A percentile compares a stretch with the other conserved stretches of the same genome.
Conservation (phyloP, 768 basidiomycete species). For the Austroboletus festivus region DNA sequence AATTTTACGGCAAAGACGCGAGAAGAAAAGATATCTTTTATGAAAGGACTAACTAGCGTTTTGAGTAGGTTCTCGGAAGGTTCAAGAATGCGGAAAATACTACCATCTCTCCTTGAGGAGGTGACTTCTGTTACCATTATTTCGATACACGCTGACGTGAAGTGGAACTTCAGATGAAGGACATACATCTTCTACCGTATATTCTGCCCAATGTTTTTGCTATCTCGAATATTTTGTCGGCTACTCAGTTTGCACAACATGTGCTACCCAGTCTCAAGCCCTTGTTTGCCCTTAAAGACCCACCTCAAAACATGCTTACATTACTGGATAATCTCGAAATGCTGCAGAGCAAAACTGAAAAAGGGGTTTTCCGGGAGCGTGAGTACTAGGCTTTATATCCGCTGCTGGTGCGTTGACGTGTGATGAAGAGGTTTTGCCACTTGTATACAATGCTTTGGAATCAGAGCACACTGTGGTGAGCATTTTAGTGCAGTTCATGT, state of each 20-base stretch:
- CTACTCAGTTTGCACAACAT: constrained; percentile 72
- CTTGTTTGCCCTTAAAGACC: constrained; percentile 86
- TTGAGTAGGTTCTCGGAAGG: constrained; percentile 86
- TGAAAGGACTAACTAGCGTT: constrained; percentile 83
- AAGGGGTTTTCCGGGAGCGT: constrained; percentile 86
- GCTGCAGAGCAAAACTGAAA: constrained; percentile 87
- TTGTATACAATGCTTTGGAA: constrained; percentile 94
- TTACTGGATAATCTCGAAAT: constrained; percentile 85
- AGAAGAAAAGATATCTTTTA: constrained; percentile 95
- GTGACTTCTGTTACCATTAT: constrained; percentile 36
- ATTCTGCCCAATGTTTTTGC: constrained; percentile 94
- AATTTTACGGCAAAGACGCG: constrained; percentile 91
- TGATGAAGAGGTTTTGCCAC: constrained; percentile 80
- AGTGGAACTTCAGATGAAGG: constrained; percentile 71
- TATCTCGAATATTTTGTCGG: constrained; percentile 75
- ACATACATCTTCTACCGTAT: constrained; percentile 87
- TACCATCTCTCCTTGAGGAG: constrained; percentile 92
- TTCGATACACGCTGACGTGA: constrained; percentile 4
- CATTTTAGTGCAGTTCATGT: constrained; percentile 1
- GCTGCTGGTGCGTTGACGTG: constrained; percentile 2
- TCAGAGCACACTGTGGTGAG: constrained; percentile 85
- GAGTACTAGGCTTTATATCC: constrained; percentile 27
- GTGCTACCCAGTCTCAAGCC: constrained; percentile 90
- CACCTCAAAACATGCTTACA: constrained; percentile 96
- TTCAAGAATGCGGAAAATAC: constrained; percentile 79